These are phyloP conservation scores for Penicillium oxalicum DNA, from an alignment of 2,329 filamentous ascomycete genomes.

Conservation along the genomic window DNA sequence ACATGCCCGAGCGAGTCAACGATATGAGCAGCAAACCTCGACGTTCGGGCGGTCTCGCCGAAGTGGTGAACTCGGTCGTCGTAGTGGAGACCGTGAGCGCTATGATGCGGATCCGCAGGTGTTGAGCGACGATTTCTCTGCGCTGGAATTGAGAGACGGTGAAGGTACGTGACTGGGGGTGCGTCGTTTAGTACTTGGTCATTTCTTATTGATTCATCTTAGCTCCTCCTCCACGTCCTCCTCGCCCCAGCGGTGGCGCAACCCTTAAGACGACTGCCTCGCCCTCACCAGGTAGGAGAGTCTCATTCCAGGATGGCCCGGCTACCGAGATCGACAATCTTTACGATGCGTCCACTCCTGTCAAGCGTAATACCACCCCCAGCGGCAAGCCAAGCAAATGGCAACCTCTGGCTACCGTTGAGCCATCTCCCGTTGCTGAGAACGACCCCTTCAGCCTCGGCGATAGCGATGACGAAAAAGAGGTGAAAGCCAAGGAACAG, in stretches of 20 bases:
- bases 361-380: slow-evolving; percentile 48
- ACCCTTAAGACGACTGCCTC: slow-evolving; percentile 70
- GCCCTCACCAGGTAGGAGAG: slow-evolving; percentile 48
- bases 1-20: slow-evolving; percentile 23
- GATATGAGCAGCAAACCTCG: slow-evolving; percentile 28
- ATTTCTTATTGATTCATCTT: slow-evolving; percentile 3
- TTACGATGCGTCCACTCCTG: slow-evolving; percentile 58
- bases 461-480: slow-evolving; percentile 89
- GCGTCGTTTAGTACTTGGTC: neutral
- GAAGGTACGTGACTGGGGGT: slow-evolving; percentile 42
- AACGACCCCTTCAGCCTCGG: slow-evolving; percentile 96
- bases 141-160: slow-evolving; percentile 56
- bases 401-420: slow-evolving; percentile 84
- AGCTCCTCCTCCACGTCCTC: slow-evolving; percentile 51
- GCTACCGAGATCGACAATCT: slow-evolving; percentile 73
- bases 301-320: slow-evolving; percentile 56
- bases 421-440: slow-evolving; percentile 76
- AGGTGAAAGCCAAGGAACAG: slow-evolving; percentile 61
- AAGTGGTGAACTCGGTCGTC: slow-evolving; percentile 57
- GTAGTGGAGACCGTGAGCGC: slow-evolving; percentile 80
- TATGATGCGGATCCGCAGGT: slow-evolving; percentile 94
- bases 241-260: slow-evolving; percentile 64
- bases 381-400: slow-evolving; percentile 80
- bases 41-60: slow-evolving; percentile 49
- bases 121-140: slow-evolving; percentile 79